phyloP scores from a whole-genome alignment of 2,329 filamentous ascomycete species.

The Tolypocladium tundrense region DNA sequence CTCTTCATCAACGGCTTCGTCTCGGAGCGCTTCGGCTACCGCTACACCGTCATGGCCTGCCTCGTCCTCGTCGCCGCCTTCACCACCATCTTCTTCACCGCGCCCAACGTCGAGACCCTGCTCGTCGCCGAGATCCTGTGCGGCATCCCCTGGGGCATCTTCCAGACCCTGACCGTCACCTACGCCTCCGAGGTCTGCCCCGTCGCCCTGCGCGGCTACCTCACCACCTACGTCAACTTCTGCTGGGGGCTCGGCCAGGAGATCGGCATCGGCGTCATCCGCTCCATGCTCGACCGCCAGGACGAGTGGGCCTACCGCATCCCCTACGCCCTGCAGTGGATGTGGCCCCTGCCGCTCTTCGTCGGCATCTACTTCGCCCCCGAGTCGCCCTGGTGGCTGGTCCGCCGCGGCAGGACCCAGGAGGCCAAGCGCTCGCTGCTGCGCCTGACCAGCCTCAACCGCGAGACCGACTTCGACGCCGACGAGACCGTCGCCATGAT shows the following conservation, averaged over 20 bases:
- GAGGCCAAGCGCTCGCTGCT: slow-evolving; percentile 58
- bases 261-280: slow-evolving; percentile 64
- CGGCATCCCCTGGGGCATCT: slow-evolving; percentile 52
- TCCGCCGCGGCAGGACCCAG: slow-evolving; percentile 51
- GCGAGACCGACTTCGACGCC: slow-evolving; percentile 63
- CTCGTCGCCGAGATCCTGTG: slow-evolving; percentile 53
- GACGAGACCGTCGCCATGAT: slow-evolving; percentile 88
- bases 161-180: slow-evolving; percentile 49
- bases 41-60: slow-evolving; percentile 51
- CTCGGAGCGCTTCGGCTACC: slow-evolving; percentile 58
- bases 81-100: slow-evolving; percentile 56
- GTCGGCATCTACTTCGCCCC: slow-evolving; percentile 59
- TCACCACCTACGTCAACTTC: slow-evolving; percentile 67
- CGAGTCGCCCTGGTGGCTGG: slow-evolving; percentile 68
- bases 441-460: slow-evolving; percentile 51
- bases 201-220: slow-evolving; percentile 58
- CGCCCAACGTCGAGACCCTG: slow-evolving; percentile 46
- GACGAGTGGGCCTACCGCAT: slow-evolving; percentile 63
- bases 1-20: slow-evolving; percentile 55
- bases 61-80: slow-evolving; percentile 44
- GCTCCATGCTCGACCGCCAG: slow-evolving; percentile 51
- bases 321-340: slow-evolving; percentile 67
- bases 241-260: slow-evolving; percentile 71
- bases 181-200: slow-evolving; percentile 67
- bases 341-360: slow-evolving; percentile 61